A percentile compares a stretch with the other conserved stretches of the same genome.
Evolutionary conservation across 1,139 yeast genomes (phyloP).

Genomic region (Yamadazyma trypodendri): DNA sequence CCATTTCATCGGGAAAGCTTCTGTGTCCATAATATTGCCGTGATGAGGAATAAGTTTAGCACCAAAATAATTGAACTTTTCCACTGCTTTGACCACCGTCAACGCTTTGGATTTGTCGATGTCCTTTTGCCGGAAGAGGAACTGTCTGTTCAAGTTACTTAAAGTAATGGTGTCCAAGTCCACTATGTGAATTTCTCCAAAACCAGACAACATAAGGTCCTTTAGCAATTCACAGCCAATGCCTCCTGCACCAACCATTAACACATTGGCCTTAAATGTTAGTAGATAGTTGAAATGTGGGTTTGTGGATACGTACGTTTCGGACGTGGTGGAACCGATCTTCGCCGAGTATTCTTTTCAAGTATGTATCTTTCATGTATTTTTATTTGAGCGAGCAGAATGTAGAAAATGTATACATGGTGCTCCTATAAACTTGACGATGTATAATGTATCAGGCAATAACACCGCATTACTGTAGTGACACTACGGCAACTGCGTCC

Average conservation of each 20-base stretch:
- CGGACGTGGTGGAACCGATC: conserved; percentile 31
- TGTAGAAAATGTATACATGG: background rate
- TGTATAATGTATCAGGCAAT: too few relatives aligned
- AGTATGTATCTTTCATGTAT: conserved; percentile 37
- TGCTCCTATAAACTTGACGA: too few relatives aligned
- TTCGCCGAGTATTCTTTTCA: conserved; percentile 45
- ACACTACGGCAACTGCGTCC: too few relatives aligned
- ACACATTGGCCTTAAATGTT: conserved; percentile 47
- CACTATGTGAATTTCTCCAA: conserved; percentile 86
- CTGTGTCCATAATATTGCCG: conserved; percentile 83
- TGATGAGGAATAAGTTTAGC: conserved; percentile 77
- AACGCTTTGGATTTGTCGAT: conserved; percentile 82
- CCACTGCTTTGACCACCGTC: conserved; percentile 82
- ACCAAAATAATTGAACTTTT: conserved; percentile 65
- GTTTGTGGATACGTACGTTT: conserved; percentile 9
- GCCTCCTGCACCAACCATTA: conserved; percentile 99
- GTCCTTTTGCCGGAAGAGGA: conserved; percentile 81
- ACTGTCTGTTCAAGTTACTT: conserved; percentile 90
- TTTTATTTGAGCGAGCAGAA: background rate
- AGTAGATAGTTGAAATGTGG: conserved; percentile 1
- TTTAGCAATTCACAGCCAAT: conserved; percentile 95
- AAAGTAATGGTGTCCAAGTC: conserved; percentile 94
- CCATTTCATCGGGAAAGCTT: conserved; percentile 73
- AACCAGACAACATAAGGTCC: conserved; percentile 77
- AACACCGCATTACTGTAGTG: too few relatives aligned